Base-by-base conservation (phyloP, 495 filamentous ascomycete species). In the Patellaria atrata region DNA sequence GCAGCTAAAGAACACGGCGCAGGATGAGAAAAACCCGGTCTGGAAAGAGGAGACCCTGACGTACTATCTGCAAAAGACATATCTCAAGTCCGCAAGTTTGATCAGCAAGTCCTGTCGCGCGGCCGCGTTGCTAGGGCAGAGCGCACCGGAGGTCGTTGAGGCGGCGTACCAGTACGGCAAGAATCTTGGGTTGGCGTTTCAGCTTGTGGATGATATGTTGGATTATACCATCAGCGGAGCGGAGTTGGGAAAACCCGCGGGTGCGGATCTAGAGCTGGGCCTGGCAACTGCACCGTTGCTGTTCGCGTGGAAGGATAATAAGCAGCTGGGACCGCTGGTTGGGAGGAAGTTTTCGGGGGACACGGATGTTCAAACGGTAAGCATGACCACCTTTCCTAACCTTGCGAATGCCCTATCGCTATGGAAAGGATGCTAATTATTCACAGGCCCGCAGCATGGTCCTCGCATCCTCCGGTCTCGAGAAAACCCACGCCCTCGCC, bases 31-130 rank as follows among this genome's bases (percentile, higher is more conserved):
- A 37, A 73, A 79, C 41, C 84, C 84, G 0, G 63, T 65, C 10
- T 96, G 79, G 66, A 83, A 77, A 1, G 78, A 91, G 37, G 79
- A 94, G 18, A 81, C 83, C 1, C 65, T 97, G 36, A 65, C 75
- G 6, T 96, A 96, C 57, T 97, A 97, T 53, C 65, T 97, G n/a
- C 83, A 94, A 54, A 97, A 97, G 66, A 96, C 89, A 23, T 97
- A 97, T 53, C 68, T 97, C 41, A 97, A 97, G 64, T 86, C 83
- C 3, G 89, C 89, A 13, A 85, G 79, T 47, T 63, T 97, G 47
- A 96, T 97, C 49, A 87, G 80, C 51, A 97, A 97, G 56, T 85
- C 79, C 8, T 96, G 89, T 56, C 73, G 89, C 27, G 85, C 87
- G 1, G 70, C 89, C 2, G 87, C 89, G 4, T 58, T 97, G 17